Evolutionary conservation across 2,329 filamentous ascomycete genomes (phyloP).

Genomic region (Chrysoporthe puriensis): DNA sequence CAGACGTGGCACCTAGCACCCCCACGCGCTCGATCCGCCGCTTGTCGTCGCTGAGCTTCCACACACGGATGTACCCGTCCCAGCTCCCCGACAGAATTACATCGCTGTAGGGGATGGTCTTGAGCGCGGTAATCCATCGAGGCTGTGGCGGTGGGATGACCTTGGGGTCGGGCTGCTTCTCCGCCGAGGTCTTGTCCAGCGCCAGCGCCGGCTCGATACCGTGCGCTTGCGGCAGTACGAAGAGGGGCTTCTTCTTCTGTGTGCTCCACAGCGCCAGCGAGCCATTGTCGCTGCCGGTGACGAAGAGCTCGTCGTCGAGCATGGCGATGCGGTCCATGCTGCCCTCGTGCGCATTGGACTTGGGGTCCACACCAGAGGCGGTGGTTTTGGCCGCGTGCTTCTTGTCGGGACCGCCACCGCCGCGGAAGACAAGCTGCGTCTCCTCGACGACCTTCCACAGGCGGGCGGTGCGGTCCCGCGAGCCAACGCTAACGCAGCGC

Average conservation of each 20-base stretch:
- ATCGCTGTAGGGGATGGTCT: slow-evolving; percentile 87
- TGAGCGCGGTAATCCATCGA: slow-evolving; percentile 87
- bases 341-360: slow-evolving; percentile 70
- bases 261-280: slow-evolving; percentile 84
- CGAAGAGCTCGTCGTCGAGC: slow-evolving; percentile 84
- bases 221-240: slow-evolving; percentile 79
- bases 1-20: slow-evolving; percentile 54
- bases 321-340: slow-evolving; percentile 92
- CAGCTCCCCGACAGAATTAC: slow-evolving; percentile 90
- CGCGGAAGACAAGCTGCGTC: slow-evolving; percentile 91
- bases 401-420: slow-evolving; percentile 58
- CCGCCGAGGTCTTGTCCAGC: slow-evolving; percentile 74
- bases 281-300: slow-evolving; percentile 93
- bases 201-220: slow-evolving; percentile 76
- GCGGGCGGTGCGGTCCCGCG: slow-evolving; percentile 86
- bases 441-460: slow-evolving; percentile 97
- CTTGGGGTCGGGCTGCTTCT: slow-evolving; percentile 62
- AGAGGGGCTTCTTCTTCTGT: slow-evolving; percentile 92
- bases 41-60: slow-evolving; percentile 85
- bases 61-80: slow-evolving; percentile 86
- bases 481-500: slow-evolving; percentile 87
- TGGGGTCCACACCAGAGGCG: slow-evolving; percentile 47
- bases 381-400: slow-evolving; percentile 52
- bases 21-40: slow-evolving; percentile 75
- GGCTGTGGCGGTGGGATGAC: slow-evolving; percentile 69